Evolutionary conservation across 805 yeast species (phyloP).

Genomic region (Jamesozyma jinghongensis): DNA sequence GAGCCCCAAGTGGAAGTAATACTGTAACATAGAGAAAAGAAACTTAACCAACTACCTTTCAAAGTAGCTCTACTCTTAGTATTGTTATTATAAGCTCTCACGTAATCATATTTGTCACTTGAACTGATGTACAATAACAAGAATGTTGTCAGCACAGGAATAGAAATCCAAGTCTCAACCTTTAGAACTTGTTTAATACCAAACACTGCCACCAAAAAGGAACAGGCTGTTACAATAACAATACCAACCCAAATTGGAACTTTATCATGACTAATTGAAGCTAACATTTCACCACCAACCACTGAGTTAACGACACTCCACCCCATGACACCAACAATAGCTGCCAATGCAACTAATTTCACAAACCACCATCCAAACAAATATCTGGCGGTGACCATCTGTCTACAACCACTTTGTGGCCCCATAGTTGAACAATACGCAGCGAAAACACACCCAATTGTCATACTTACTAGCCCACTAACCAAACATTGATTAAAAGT

Average conservation of each 20-base stretch:
- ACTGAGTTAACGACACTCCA: constrained; percentile 92
- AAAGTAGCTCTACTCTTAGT: constrained; percentile 32
- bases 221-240: constrained; percentile 53
- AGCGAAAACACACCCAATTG: constrained; percentile 66
- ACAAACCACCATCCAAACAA: constrained; percentile 84
- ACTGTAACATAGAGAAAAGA: constrained; percentile 64
- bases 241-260: constrained; percentile 71
- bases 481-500: constrained; percentile 57
- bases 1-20: constrained; percentile 88
- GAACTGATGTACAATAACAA: constrained; percentile 56
- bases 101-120: constrained; percentile 36
- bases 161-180: constrained; percentile 58
- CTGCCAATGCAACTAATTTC: constrained; percentile 60
- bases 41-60: constrained; percentile 62
- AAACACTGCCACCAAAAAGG: constrained; percentile 60
- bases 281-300: constrained; percentile 76
- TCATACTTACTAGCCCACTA: constrained; percentile 53
- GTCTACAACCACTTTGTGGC: constrained; percentile 82
- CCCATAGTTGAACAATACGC: constrained; percentile 84
- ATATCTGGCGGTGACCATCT: constrained; percentile 74
- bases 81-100: constrained; percentile 29
- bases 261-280: constrained; percentile 52
- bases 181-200: constrained; percentile 66
- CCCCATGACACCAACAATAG: constrained; percentile 73
- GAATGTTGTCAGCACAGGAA: constrained; percentile 62